Evolutionary conservation across 2,329 filamentous ascomycete species (phyloP).

Genomic region (Neoascochyta sp.): DNA sequence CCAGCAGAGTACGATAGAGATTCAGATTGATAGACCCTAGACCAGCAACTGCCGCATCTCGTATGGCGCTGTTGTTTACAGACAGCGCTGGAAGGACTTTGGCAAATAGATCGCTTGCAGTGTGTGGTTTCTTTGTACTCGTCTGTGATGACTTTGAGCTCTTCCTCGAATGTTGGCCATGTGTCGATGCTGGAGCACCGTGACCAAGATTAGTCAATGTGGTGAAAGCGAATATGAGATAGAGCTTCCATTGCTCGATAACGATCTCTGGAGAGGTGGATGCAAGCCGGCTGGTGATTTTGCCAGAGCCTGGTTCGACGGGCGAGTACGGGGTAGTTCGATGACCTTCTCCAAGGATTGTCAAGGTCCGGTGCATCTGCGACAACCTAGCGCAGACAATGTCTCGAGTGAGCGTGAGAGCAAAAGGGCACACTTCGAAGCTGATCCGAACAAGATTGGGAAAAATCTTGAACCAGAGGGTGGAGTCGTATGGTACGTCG

Average conservation of each 20-base stretch:
- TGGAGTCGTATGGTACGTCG: conserved; percentile 90
- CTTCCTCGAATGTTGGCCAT: conserved; percentile 69
- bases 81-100: conserved; percentile 85
- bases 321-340: conserved; percentile 51
- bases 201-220: conserved; percentile 78
- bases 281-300: conserved; percentile 53
- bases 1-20: conserved; percentile 84
- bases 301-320: conserved; percentile 57
- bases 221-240: conserved; percentile 94
- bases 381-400: conserved; percentile 87
- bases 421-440: conserved; percentile 86
- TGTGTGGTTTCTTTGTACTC: conserved; percentile 74
- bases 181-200: conserved; percentile 54
- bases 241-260: conserved; percentile 97
- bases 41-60: conserved; percentile 85
- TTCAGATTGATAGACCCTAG: conserved; percentile 94
- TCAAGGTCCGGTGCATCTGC: conserved; percentile 86
- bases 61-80: conserved; percentile 72
- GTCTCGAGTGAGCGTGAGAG: conserved; percentile 84
- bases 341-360: conserved; percentile 67
- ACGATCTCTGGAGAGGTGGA: conserved; percentile 79
- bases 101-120: conserved; percentile 83
- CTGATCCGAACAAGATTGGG: conserved; percentile 89
- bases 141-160: conserved; percentile 67
- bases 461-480: conserved; percentile 96